A percentile compares a stretch with the other conserved stretches of the same genome.
These are phyloP conservation scores for Alternaria alternata DNA, from an alignment of 2,329 filamentous ascomycete genomes.

Conservation along the genomic window DNA sequence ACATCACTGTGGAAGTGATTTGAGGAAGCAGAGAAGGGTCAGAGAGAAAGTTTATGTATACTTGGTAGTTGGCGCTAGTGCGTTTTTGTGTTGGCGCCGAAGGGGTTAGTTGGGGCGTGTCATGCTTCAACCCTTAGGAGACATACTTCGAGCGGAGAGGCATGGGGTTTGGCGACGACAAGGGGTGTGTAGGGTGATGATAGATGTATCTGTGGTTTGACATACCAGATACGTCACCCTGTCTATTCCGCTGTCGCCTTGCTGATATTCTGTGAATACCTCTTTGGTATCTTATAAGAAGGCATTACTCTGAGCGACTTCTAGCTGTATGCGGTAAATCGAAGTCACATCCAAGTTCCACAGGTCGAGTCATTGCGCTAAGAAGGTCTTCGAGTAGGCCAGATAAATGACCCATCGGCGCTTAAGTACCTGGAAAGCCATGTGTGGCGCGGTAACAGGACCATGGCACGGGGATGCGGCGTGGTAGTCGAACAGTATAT, in stretches of 20 bases:
- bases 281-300: neutral
- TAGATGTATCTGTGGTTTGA: neutral
- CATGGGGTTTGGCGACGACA: neutral
- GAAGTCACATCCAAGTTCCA: neutral
- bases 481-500: constrained; percentile 4
- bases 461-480: constrained; percentile 5
- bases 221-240: neutral
- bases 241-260: neutral
- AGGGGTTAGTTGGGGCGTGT: neutral
- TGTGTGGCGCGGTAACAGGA: constrained; percentile 5
- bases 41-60: neutral
- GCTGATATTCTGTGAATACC: neutral
- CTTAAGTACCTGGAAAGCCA: constrained; percentile 12
- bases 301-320: neutral
- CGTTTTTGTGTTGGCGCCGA: neutral
- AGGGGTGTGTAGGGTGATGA: neutral
- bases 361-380: neutral
- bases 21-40: neutral
- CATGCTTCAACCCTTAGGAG: neutral
- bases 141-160: neutral
- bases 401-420: neutral
- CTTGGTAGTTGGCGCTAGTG: neutral
- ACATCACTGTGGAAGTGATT: neutral
- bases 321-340: neutral
- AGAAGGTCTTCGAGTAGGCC: constrained; percentile 5